Base-by-base conservation (phyloP, 768 basidiomycete species). In the Lepiota brunneoincarnata region DNA sequence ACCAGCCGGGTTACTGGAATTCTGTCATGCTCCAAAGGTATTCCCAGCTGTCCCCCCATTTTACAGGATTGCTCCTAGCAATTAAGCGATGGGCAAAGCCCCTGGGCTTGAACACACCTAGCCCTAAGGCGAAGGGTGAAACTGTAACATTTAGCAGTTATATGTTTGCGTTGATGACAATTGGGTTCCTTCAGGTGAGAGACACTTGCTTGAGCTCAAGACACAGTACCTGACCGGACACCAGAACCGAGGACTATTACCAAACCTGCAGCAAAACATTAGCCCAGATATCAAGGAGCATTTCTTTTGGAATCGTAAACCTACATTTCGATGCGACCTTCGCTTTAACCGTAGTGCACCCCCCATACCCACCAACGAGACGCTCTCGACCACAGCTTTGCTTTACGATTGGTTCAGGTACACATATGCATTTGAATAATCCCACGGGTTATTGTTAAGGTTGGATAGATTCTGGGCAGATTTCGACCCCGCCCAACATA, bases 11-110 rank as follows among this genome's bases (percentile, higher is more conserved):
- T 1, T 51, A 75, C 2, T 55, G 70, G 34, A 84, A 81, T 57
- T 81, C 84, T 0, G 55, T 67, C 3, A 65, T 89, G 49, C 67
- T 88, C 53, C 68, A 66, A 40, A 64, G 65, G 10, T 89, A 88
- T 65, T 81, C 78, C 53, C 63, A 73, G 28, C 59, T 77, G 0
- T 68, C 66, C 3, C 79, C 81, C 0, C 55, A 75, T 1, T 65
- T 84, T 31, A 68, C 73, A 1, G 69, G 73, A 4, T 57, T 85
- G 60, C 56, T 84, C 6, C 60, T 66, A 42, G 64, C 70, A 31
- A 70, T 87, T 64, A 87, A 88, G 64, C 56, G 63, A 15, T 89
- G 86, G 86, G 83, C 85, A 10, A 77, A 75, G 50, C 72, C 76
- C 21, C 69, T 76, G 4, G 77, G 71, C 0, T 64, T 85, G 40